Base-by-base conservation (phyloP, 495 filamentous ascomycete genomes). In the Hypoxylon fuscum region DNA sequence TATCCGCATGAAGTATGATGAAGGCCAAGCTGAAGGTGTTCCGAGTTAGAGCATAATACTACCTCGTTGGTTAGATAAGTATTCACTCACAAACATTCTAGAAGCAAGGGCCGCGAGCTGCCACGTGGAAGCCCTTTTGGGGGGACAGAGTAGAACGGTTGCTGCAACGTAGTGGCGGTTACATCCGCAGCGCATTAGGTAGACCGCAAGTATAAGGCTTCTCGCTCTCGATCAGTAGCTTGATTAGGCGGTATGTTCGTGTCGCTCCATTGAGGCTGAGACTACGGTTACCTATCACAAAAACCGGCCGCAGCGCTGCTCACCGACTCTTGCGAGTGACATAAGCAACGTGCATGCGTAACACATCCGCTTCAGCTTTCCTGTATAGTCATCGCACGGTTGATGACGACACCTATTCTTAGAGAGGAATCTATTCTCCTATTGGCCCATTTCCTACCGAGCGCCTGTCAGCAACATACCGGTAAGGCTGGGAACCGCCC, bases 271-370 rank as follows among this genome's bases (percentile, higher is more conserved):
- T 21, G 34, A 43, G 56, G 62, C 62, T 66, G 51, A 66, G 62
- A 35, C 37, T 27, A 22, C 40, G 10, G 34, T 20, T 17, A 10
- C 34, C 25, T 52, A 32, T 53, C 56, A 45, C 41, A 37, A 40
- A 21, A 21, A 17, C 35, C 1, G 27, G 46, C 25, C 51, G 12
- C 25, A 34, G 21, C 17, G 31, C n/a, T 15, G 43, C 51, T 61
- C 63, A 66, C 63, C 63, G 63, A 66, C 57, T 66, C 41, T 66
- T 27, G 18, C 21, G 37, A 46, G 40, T 62, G 57, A 66, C 34
- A 62, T 66, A 66, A 66, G 63, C 63, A 53, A 37, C 53, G 22
- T 43, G 23, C 46, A 44, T 14, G 17, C 25, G 53, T 43, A 45
- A 15, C 42, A 66, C 57, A 43, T 37, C 52, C 27, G 27, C 15